These are phyloP conservation scores for Auricularia sp. DNA, from an alignment of 768 basidiomycete genomes.

Conservation along the genomic window DNA sequence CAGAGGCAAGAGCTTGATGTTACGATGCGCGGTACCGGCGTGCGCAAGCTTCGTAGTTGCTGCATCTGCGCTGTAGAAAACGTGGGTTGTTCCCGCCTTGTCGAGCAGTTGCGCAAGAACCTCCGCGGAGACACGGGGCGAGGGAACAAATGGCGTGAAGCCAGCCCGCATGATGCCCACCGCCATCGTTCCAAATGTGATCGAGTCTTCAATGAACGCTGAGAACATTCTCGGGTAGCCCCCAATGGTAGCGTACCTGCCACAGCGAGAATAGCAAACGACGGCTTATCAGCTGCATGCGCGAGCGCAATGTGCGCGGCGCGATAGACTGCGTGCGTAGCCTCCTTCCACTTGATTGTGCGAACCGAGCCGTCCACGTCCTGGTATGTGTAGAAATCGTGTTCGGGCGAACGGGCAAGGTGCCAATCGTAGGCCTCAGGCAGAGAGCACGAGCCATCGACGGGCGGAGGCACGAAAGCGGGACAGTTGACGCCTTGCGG, in stretches of 20 bases:
- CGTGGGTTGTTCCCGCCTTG: slow-evolving; percentile 18
- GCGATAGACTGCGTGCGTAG: background rate
- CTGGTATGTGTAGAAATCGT: slow-evolving; percentile 15
- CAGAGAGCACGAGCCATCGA: slow-evolving; percentile 24
- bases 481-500: slow-evolving; percentile 18
- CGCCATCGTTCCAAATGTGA: slow-evolving; percentile 8
- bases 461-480: slow-evolving; percentile 25
- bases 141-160: slow-evolving; percentile 23
- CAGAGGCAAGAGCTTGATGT: slow-evolving; percentile 4
- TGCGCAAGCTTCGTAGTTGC: background rate
- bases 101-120: slow-evolving; percentile 37
- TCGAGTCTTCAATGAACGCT: slow-evolving; percentile 18
- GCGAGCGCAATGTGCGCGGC: background rate
- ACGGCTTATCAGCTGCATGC: background rate
- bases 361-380: background rate
- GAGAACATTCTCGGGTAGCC: background rate
- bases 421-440: slow-evolving; percentile 27
- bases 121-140: slow-evolving; percentile 34
- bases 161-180: slow-evolving; percentile 11
- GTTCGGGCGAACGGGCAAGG: slow-evolving; percentile 16
- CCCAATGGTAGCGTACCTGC: background rate
- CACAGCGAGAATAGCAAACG: slow-evolving; percentile 8
- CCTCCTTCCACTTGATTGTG: background rate
- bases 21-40: background rate
- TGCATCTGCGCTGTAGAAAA: slow-evolving; percentile 14